These are phyloP conservation scores for Globisporangium apiculatum DNA, from an alignment of 352 stramenopile species.

Conservation along the genomic window DNA sequence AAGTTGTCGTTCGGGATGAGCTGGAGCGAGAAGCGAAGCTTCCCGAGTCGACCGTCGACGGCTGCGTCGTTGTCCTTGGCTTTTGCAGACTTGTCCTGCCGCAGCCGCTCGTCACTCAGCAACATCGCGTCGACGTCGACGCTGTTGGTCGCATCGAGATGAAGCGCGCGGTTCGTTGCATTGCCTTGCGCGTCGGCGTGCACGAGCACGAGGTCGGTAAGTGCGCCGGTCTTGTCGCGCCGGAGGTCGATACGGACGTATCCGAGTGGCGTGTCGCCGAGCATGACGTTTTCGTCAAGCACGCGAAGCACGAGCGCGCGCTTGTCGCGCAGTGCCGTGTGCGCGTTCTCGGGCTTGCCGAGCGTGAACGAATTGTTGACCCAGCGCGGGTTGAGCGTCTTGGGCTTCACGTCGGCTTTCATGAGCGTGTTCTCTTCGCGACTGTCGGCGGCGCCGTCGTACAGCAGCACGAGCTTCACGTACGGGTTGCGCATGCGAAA, in stretches of 20 bases:
- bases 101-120: constrained; percentile 25
- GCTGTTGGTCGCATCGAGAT: constrained; percentile 28
- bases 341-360: constrained; percentile 35
- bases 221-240: constrained; percentile 35
- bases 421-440: constrained; percentile 48
- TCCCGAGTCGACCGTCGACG: constrained; percentile 41
- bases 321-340: constrained; percentile 49
- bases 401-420: constrained; percentile 64
- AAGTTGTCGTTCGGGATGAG: constrained; percentile 59
- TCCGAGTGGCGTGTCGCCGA: constrained; percentile 46
- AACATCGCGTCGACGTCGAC: constrained; percentile 49
- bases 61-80: constrained; percentile 32
- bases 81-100: constrained; percentile 21
- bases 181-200: constrained; percentile 32
- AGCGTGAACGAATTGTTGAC: constrained; percentile 63
- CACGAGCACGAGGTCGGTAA: constrained; percentile 41
- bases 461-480: constrained; percentile 47
- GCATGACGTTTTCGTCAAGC: constrained; percentile 42
- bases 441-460: constrained; percentile 22
- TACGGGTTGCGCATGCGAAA: constrained; percentile 27
- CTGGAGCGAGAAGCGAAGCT: constrained; percentile 43
- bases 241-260: constrained; percentile 50
- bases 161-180: constrained; percentile 19
- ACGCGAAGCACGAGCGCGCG: constrained; percentile 51
- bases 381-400: constrained; percentile 62